A percentile compares a stretch with the other conserved stretches of the same genome.
Evolutionary conservation across 495 filamentous ascomycete species (phyloP).

Genomic region (Xylaria venustula): DNA sequence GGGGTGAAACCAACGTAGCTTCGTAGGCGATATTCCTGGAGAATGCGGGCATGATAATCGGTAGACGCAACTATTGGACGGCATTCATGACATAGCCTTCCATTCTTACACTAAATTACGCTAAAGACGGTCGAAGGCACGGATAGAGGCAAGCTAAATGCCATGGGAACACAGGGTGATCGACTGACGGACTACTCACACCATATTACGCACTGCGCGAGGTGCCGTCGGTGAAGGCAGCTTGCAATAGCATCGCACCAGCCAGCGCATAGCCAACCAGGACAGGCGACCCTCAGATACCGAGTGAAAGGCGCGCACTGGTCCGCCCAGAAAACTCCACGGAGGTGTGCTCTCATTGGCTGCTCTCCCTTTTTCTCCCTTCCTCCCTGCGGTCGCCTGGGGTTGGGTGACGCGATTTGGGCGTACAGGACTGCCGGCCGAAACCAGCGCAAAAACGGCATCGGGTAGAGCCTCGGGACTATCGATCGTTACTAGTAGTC

Average conservation of each 20-base stretch:
- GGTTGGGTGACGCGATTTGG: neutral
- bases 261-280: slow-evolving; percentile 1
- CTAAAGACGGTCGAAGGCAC: neutral
- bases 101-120: slow-evolving; percentile 2
- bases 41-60: slow-evolving; percentile 1
- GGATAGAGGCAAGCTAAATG: neutral
- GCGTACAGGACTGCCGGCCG: neutral
- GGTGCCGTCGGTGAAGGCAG: neutral
- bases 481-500: neutral
- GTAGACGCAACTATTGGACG: neutral
- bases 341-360: neutral
- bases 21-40: neutral
- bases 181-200: neutral
- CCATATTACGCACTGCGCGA: neutral
- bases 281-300: neutral
- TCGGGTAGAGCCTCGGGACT: neutral
- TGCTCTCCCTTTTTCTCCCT: neutral
- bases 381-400: neutral
- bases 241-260: slow-evolving; percentile 4
- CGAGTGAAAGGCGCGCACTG: neutral
- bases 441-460: neutral
- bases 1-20: neutral
- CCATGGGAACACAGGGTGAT: neutral
- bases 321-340: neutral
- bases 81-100: neutral